Evolutionary conservation across 139 green algal genomes (phyloP), one percentile per base, ranked within the genome.

Genomic region (Micractinium conductrix): DNA sequence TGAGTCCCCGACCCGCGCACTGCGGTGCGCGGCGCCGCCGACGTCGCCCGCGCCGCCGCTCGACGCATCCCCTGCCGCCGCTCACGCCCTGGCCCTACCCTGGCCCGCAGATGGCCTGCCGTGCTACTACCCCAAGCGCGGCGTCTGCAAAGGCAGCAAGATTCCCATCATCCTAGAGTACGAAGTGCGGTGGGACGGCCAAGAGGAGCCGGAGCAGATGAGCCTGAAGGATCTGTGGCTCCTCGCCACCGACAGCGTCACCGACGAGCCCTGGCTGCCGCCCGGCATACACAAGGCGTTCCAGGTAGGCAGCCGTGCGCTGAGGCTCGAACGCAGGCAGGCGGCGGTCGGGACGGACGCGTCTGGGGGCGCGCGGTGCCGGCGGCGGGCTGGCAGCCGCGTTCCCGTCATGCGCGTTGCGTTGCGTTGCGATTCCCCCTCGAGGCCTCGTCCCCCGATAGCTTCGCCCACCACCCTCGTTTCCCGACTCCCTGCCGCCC

Each of bases 61-160:
- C 12, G 63, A 42, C n/a, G 63, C 63, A 8, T 8, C 63, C 33
- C 21, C 63, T 5, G 35, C 38, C 38, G 9, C 37, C 38, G 35
- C n/a, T 1, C 43, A 42, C 17, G 70, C 50, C 5, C 4, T n/a
- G n/a, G n/a, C n/a, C n/a, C n/a, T n/a, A n/a, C n/a, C n/a, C n/a
- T n/a, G n/a, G 17, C n/a, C 74, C 26, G 48, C 74, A 69, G 74
- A 69, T 4, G 74, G 74, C 45, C 73, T 79, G 44, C 73, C 44
- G n/a, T 62, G 26, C 28, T 79, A 79, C 73, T 30, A 28, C 45
- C 38, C 45, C 45, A 67, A 28, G 58, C 68, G 37, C 68, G n/a
- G 37, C 58, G 24, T 4, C 26, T 67, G 58, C 37, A 19, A 19
- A 80, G 68, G 74, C 35, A 69, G 35, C 50, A 21, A 4, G 48